phyloP scores from a whole-genome alignment of 768 basidiomycete species.

The Pulveroboletus frians region DNA sequence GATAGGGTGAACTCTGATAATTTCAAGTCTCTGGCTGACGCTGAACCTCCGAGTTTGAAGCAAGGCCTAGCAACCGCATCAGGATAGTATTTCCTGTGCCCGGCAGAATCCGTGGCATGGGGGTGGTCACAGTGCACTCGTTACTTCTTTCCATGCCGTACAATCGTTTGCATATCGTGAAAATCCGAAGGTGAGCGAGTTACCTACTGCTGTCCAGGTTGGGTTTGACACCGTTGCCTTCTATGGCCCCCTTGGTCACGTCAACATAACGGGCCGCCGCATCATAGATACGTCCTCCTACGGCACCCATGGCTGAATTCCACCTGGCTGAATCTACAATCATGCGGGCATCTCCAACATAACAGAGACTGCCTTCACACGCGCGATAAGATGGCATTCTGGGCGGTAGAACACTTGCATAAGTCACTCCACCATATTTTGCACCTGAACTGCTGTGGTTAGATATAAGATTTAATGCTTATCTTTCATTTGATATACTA shows the following conservation, averaged over 20 bases:
- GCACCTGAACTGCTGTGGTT: background rate
- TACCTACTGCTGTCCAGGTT: background rate
- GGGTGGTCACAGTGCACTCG: background rate
- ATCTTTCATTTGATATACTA: slow-evolving; percentile 1
- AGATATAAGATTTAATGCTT: background rate
- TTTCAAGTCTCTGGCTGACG: slow-evolving; percentile 10
- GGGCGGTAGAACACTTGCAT: background rate
- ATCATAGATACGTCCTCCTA: background rate
- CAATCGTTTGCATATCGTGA: background rate
- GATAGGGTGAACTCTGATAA: background rate
- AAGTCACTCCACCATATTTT: background rate
- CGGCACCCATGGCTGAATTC: background rate
- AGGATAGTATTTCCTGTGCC: background rate
- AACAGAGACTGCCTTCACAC: slow-evolving; percentile 1
- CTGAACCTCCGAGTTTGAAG: background rate
- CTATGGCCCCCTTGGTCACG: background rate
- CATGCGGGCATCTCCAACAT: background rate
- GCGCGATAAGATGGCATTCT: background rate
- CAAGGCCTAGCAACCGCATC: background rate
- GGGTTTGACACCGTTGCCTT: background rate
- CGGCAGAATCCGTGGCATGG: background rate
- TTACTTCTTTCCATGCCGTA: slow-evolving; percentile 4
- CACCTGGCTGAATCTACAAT: background rate
- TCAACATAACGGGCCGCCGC: slow-evolving; percentile 1
- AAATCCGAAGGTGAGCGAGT: background rate